Percentiles rank a stretch among this genome's conserved stretches.
Evolutionary conservation across 2,329 filamentous ascomycete species (phyloP).

Genomic region (Cyanodermella asteris): DNA sequence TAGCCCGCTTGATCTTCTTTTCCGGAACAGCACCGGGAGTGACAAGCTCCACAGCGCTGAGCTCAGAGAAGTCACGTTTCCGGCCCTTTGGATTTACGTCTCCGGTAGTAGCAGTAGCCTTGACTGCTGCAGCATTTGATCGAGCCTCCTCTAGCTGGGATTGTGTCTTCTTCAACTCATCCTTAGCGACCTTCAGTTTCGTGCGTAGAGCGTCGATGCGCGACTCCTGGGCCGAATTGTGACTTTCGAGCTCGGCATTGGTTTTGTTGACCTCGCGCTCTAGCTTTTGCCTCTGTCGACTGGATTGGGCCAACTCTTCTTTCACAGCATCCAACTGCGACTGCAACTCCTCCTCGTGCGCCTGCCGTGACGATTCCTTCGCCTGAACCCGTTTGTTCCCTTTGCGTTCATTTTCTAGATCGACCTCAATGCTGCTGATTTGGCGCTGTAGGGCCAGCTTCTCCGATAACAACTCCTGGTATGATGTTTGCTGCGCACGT

Average conservation of each 20-base stretch:
- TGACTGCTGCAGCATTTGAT: conserved; percentile 12
- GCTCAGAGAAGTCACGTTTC: neutral
- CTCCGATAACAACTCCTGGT: conserved; percentile 51
- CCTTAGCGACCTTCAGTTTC: conserved; percentile 48
- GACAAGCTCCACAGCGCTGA: conserved; percentile 15
- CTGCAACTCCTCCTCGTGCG: conserved; percentile 19
- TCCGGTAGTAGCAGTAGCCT: conserved; percentile 2
- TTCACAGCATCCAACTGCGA: conserved; percentile 24
- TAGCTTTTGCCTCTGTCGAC: conserved; percentile 22
- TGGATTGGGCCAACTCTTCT: conserved; percentile 28
- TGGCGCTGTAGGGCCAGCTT: conserved; percentile 64
- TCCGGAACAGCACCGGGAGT: conserved; percentile 26
- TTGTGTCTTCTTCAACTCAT: conserved; percentile 47
- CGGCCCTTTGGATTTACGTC: conserved; percentile 1
- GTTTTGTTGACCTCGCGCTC: conserved; percentile 34
- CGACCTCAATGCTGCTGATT: conserved; percentile 52
- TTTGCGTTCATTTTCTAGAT: conserved; percentile 65
- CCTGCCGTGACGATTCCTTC: conserved; percentile 15
- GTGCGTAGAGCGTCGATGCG: conserved; percentile 46
- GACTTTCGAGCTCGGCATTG: conserved; percentile 36
- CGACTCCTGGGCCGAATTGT: conserved; percentile 44
- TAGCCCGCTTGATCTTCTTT: conserved; percentile 37
- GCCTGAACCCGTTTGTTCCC: conserved; percentile 33
- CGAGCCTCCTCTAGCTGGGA: conserved; percentile 24
- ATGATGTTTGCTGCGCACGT: conserved; percentile 32